Conservation (phyloP, 371 early-diverging fungal genomes). For the Mortierella sp. region DNA sequence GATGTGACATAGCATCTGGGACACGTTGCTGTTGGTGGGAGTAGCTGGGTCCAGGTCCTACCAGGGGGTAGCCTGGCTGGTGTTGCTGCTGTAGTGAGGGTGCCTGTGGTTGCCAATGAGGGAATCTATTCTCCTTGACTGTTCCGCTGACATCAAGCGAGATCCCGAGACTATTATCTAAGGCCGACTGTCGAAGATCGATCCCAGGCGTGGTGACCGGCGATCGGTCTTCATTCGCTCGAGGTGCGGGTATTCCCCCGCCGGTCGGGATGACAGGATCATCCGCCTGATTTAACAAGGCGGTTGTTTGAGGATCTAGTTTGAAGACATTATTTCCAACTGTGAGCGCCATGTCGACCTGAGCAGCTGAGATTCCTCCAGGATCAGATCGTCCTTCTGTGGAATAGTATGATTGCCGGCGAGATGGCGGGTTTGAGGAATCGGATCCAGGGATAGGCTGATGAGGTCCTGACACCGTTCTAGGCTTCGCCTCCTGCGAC, state of each 20-base stretch:
- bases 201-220: background rate
- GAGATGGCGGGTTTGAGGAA: slow-evolving; percentile 33
- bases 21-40: slow-evolving; percentile 14
- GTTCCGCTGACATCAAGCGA: slow-evolving; percentile 50
- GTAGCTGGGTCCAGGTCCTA: background rate
- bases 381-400: slow-evolving; percentile 18
- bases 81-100: slow-evolving; percentile 24
- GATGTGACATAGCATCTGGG: background rate
- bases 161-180: slow-evolving; percentile 42
- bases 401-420: slow-evolving; percentile 30
- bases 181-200: background rate
- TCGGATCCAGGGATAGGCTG: slow-evolving; percentile 58
- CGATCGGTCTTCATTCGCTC: slow-evolving; percentile 43
- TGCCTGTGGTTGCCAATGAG: slow-evolving; percentile 50
- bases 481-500: slow-evolving; percentile 50
- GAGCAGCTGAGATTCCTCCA: slow-evolving; percentile 10
- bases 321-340: slow-evolving; percentile 71
- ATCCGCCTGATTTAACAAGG: slow-evolving; percentile 20
- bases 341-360: slow-evolving; percentile 67
- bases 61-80: background rate
- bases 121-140: slow-evolving; percentile 52
- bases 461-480: slow-evolving; percentile 63
- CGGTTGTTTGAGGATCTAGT: slow-evolving; percentile 58
- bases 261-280: slow-evolving; percentile 17
- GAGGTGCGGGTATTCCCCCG: slow-evolving; percentile 39